Evolutionary conservation across 306 rosid species (phyloP), one percentile per base, ranked within the genome.

Genomic region (Citrullus mucosospermus): DNA sequence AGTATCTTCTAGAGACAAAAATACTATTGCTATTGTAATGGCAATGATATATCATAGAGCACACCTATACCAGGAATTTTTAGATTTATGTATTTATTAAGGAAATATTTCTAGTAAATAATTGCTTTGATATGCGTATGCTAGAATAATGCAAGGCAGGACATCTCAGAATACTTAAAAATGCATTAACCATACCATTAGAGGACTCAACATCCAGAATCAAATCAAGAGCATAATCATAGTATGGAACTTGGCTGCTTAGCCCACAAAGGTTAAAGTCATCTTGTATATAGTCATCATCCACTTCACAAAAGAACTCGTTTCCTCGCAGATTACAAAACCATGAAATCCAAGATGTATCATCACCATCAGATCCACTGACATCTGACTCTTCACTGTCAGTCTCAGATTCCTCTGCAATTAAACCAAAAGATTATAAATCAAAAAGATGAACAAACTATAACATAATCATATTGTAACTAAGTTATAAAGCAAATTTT

Each of bases 241-340:
- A 92, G 69, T 92, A 90, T 1, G 97, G 97, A 74, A 92, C 97
- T 90, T 86, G 96, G 61, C 87, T 82, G 87, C 96, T 87, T 83
- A 92, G 84, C 75, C 97, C 97, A 82, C 89, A 90, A 68, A 92
- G 97, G 85, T 92, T 92, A 86, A 92, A 92, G 77, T 92, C 97
- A 85, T 92, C 97, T 86, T 90, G 97, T 67, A 90, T 85, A 80
- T 87, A 92, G 74, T 92, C 97, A 76, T 88, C 97, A 62, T 92
- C 97, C 71, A 92, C 91, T 82, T 92, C 96, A 16, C 91, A 92
- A 76, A 88, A 92, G 69, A 92, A 90, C 62, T 92, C 97, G 43
- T 92, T 92, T 80, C 97, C 97, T 88, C 91, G 88, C 83, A 92
- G 84, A 85, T 86, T 88, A 84, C 97, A 92, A 86, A 90, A 92